Evolutionary conservation across 495 filamentous ascomycete species (phyloP), one percentile per base, ranked within the genome.

Genomic region (Schizothecium vesticola): DNA sequence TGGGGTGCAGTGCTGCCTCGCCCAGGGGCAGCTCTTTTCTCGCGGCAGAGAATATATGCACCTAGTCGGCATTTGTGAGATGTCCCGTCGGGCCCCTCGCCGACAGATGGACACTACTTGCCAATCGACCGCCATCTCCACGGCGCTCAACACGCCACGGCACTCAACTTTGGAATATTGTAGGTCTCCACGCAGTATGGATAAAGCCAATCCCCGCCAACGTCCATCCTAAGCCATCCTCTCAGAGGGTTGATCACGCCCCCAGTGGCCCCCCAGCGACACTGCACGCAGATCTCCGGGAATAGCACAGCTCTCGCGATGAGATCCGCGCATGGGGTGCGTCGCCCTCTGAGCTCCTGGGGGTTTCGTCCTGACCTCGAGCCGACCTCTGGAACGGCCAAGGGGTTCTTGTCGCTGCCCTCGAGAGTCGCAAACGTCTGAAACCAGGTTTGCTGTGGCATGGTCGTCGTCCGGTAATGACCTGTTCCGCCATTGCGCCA

Each of bases 291-390:
- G 64, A 65, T 58, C 28, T 25, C 64, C 29, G 28, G 64, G 31
- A 65, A 65, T 65, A 65, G 64, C 56, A 65, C 59, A 65, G 64
- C 56, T 28, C 24, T 33, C 22, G 31, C 16, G 24, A 23, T 24
- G 29, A 16, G 61, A 36, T 43, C 23, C 1, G 61, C 12, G 23
- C 21, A 33, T 43, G 61, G 61, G 33, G 33, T 56, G 60, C 43
- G 43, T 51, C 43, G 43, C 43, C 43, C 43, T 61, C 60, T 8
- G 21, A 31, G 60, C 60, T 13, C 8, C 60, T 51, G n/a, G 43
- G 43, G 43, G 43, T 51, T 51, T 51, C 43, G 43, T 51, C 43
- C 43, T 19, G 7, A n/a, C 59, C 59, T 25, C 29, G 25, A 23
- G 59, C 31, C 31, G 31, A 13, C 60, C 60, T 28, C 31, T 61